Conservation (phyloP, 108 stramenopile genomes). For the Fistulifera solaris region DNA sequence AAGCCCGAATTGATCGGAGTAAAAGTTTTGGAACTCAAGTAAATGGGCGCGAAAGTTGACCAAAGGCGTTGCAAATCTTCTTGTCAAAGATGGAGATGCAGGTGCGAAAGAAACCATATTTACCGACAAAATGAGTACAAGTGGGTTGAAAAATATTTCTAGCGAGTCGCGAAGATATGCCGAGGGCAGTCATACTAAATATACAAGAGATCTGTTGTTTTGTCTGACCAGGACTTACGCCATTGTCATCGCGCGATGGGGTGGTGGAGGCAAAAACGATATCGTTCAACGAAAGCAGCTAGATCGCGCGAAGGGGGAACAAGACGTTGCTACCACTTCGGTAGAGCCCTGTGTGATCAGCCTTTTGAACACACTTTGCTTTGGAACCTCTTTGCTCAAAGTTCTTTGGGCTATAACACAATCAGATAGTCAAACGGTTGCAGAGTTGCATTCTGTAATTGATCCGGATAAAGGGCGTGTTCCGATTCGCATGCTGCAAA, state of each 20-base stretch:
- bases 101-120: slow-evolving; percentile 5
- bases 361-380: slow-evolving; percentile 65
- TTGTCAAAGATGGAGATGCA: slow-evolving; percentile 13
- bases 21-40: slow-evolving; percentile 63
- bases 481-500: slow-evolving; percentile 7
- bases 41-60: slow-evolving; percentile 67
- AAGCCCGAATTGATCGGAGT: slow-evolving; percentile 64
- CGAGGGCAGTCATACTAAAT: slow-evolving; percentile 8
- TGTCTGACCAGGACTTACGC: slow-evolving; percentile 26
- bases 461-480: slow-evolving; percentile 32
- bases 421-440: slow-evolving; percentile 31
- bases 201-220: slow-evolving; percentile 22
- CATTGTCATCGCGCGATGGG: slow-evolving; percentile 79
- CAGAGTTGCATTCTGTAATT: slow-evolving; percentile 38
- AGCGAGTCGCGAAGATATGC: slow-evolving; percentile 54
- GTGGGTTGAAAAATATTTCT: slow-evolving; percentile 51
- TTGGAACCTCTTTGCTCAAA: slow-evolving; percentile 49
- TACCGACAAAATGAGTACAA: slow-evolving; percentile 1
- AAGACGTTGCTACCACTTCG: slow-evolving; percentile 12
- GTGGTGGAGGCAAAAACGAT: slow-evolving; percentile 62
- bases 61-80: slow-evolving; percentile 28
- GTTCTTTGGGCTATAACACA: slow-evolving; percentile 65
- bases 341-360: slow-evolving; percentile 51
- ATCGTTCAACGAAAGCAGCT: slow-evolving; percentile 21
- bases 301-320: slow-evolving; percentile 11